Evolutionary conservation across 805 yeast genomes (phyloP), one percentile per base, ranked within the genome.

Genomic region (Candida cerambycidarum): DNA sequence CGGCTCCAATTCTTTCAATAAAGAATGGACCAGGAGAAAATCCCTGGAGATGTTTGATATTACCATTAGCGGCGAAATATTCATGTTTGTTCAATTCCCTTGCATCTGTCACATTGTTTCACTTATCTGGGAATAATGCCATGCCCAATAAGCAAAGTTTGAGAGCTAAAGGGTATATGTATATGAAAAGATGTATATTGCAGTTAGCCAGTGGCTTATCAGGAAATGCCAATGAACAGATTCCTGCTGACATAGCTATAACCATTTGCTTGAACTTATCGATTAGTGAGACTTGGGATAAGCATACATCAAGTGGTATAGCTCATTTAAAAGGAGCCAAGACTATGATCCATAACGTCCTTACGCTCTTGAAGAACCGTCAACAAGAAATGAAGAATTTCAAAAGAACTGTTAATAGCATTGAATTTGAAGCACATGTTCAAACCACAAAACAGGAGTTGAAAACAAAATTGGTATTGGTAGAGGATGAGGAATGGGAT

Each of bases 291-390:
- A 72, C 83, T 0, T 82, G 88, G 88, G 83, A 80, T 54, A 74
- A 80, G 10, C 83, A 78, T 44, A 80, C 77, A 4, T 73, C 84
- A 2, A 78, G 84, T 17, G 87, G 88, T 10, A 78, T 82, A 41
- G 82, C 84, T 2, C 89, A 82, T 60, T 65, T 82, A 44, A 78
- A 76, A 53, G 87, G 88, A 23, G 87, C 87, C 3, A 72, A 75
- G 45, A 72, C 79, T 10, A 76, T 82, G 75, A 79, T 80, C 45
- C 65, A 75, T 44, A 71, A 72, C 45, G 75, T 78, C 10, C 56
- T 67, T 43, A 46, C 52, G 11, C 43, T 66, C 15, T 51, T 68
- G 11, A 56, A 48, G 42, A 62, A 58, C 19, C 56, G 55, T 14
- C 63, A 59, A 40, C 21, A 28, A 3, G 47, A 49, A 17, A 38